Base-by-base conservation (phyloP, 2,329 filamentous ascomycete species). In the Monosporascus sp. region DNA sequence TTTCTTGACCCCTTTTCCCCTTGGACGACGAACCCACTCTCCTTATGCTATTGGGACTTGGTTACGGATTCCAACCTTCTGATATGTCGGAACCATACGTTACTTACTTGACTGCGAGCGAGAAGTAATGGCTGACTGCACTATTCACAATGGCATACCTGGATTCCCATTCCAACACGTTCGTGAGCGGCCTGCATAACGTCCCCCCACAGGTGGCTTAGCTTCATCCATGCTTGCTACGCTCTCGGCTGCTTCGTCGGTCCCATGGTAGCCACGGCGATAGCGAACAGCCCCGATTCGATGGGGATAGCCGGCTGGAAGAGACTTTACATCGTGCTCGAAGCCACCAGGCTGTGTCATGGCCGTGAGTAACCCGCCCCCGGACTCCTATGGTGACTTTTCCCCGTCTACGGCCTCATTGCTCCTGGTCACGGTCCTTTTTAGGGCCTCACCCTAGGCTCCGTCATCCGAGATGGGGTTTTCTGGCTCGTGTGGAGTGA, bases 211-310 rank as follows among this genome's bases (percentile, higher is more conserved):
- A 70, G 81, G 5, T 86, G 81, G 78, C 70, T 87, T 0, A 79
- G 81, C 0, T 79, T 86, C 51, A 83, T 87, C 17, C 84, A 87
- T 56, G 83, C 82, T 8, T 82, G 81, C 74, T 87, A 83, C 59
- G 73, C 73, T 61, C 74, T 77, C 0, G 83, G 83, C 0, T 79
- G 78, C 47, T 72, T 86, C 2, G 72, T 82, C 4, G 78, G 76
- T 0, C 83, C 83, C 0, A 81, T 87, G 47, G 74, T 77, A 2
- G 75, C 76, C 0, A 80, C 76, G 0, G 73, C 73, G 0, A 70
- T 84, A n/a, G 79, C 80, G 0, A 68, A 63, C 1, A 63, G 60
- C 4, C 45, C 59, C 1, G 66, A 68, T 1, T 48, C 58, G 7
- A 47, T 55, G 36, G 56, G 52, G 7, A 54, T 62, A 18, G 57